These are phyloP conservation scores for Aspergillus sp. DNA, from an alignment of 2,329 filamentous ascomycete species.

Conservation along the genomic window DNA sequence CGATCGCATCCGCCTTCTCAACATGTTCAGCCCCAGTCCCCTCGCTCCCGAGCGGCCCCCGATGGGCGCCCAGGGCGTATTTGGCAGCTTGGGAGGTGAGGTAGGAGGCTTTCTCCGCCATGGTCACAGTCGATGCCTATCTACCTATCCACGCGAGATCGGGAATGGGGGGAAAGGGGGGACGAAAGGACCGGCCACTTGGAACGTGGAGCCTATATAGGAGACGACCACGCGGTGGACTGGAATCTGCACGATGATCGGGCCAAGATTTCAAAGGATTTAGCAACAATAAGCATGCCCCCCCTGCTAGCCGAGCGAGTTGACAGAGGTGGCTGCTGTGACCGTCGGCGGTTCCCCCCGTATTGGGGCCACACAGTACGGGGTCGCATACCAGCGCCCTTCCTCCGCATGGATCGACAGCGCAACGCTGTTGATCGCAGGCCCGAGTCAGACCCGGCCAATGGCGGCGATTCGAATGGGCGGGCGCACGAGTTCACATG, in stretches of 20 bases:
- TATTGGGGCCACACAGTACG: too few relatives aligned
- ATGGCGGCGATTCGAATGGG: conserved; percentile 3
- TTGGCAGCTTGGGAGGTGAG: conserved; percentile 27
- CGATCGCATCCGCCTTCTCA: conserved; percentile 27
- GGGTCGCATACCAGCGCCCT: too few relatives aligned
- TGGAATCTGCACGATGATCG: too few relatives aligned
- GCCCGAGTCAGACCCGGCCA: conserved; percentile 4
- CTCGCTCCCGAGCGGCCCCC: conserved; percentile 26
- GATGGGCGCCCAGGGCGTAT: conserved; percentile 29
- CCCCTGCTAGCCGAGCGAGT: too few relatives aligned
- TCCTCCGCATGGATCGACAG: conserved; percentile 7
- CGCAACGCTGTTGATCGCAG: conserved; percentile 9
- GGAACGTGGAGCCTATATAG: not conserved
- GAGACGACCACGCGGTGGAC: too few relatives aligned
- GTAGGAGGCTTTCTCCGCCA: conserved; percentile 27
- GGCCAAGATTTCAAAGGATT: too few relatives aligned
- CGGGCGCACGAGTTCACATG: conserved; percentile 12
- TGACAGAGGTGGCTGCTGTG: too few relatives aligned
- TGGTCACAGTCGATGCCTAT: conserved; percentile 6
- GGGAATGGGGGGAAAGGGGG: not conserved
- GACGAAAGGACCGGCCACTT: not conserved
- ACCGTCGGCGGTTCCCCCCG: too few relatives aligned
- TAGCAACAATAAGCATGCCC: too few relatives aligned
- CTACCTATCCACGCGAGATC: not conserved
- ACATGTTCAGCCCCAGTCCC: conserved; percentile 24